Evolutionary conservation across 2,329 filamentous ascomycete genomes (phyloP).

Genomic region (Penicillium sp.): DNA sequence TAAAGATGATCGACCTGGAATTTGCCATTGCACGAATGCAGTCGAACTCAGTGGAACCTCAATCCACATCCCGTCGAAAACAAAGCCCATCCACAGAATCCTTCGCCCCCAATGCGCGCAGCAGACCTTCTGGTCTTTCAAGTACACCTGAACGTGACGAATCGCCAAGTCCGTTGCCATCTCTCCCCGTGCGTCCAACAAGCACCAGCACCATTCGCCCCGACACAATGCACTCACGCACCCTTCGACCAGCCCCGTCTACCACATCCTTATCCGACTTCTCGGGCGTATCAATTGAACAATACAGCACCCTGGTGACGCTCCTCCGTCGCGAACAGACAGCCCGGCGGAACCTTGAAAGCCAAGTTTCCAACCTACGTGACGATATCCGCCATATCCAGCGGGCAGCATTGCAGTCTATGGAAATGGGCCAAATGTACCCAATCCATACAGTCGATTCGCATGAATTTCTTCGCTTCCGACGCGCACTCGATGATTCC

Average conservation of each 20-base stretch:
- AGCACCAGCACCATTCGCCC: conserved; percentile 35
- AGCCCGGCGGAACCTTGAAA: conserved; percentile 46
- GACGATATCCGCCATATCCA: conserved; percentile 41
- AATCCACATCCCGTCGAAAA: conserved; percentile 15
- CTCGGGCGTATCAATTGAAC: conserved; percentile 43
- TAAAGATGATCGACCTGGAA: conserved; percentile 51
- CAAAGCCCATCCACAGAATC: conserved; percentile 14
- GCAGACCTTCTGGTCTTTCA: conserved; percentile 16
- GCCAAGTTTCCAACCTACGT: conserved; percentile 43
- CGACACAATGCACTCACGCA: conserved; percentile 26
- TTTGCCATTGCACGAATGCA: conserved; percentile 51
- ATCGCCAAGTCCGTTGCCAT: conserved; percentile 15
- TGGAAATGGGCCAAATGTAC: conserved; percentile 33
- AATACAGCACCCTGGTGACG: conserved; percentile 47
- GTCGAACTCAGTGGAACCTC: conserved; percentile 27
- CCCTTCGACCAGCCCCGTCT: conserved; percentile 30
- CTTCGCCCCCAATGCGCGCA: conserved; percentile 11
- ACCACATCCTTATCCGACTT: conserved; percentile 33
- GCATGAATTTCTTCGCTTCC: conserved; percentile 30
- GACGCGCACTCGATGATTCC: conserved; percentile 23
- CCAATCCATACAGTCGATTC: conserved; percentile 33
- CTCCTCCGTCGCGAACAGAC: conserved; percentile 48
- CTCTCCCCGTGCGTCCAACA: conserved; percentile 24
- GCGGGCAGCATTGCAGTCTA: conserved; percentile 29
- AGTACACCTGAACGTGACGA: conserved; percentile 15